A percentile compares a stretch with the other conserved stretches of the same genome.
Conservation (phyloP, 2,329 filamentous ascomycete genomes). For the Tricladium varicosporioides region DNA sequence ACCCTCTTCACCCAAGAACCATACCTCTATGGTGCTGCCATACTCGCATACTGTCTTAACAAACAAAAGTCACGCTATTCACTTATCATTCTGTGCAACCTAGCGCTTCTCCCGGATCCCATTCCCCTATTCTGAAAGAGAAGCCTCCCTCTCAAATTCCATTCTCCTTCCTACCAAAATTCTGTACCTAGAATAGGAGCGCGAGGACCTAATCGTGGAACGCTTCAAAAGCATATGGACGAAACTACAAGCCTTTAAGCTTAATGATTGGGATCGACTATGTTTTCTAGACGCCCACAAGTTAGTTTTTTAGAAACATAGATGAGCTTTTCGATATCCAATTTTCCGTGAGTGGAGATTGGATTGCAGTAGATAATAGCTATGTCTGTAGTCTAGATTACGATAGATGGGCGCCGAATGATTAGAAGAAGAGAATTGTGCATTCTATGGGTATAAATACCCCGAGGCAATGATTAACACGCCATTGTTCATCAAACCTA, state of each 20-base stretch:
- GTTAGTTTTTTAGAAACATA: constrained; percentile 75
- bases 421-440: constrained; percentile 61
- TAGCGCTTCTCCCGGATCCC: constrained; percentile 59
- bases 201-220: constrained; percentile 61
- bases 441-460: constrained; percentile 48
- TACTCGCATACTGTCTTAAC: constrained; percentile 72
- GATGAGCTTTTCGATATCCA: constrained; percentile 80
- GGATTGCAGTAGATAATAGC: constrained; percentile 79
- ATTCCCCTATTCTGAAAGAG: constrained; percentile 52
- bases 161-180: constrained; percentile 64
- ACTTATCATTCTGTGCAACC: constrained; percentile 76
- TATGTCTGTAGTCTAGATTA: constrained; percentile 79
- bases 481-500: constrained; percentile 32
- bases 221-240: constrained; percentile 87
- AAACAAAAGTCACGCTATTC: constrained; percentile 65
- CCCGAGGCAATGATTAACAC: constrained; percentile 36
- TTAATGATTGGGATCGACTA: constrained; percentile 64
- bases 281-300: constrained; percentile 86
- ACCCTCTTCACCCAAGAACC: constrained; percentile 77
- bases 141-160: constrained; percentile 65
- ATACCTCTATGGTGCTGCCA: constrained; percentile 77
- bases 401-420: constrained; percentile 70
- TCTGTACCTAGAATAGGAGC: constrained; percentile 53
- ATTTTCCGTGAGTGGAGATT: constrained; percentile 57
- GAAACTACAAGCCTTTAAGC: constrained; percentile 74